Conservation (phyloP, 2,329 filamentous ascomycete species). For the Trichoderma arundinaceum region DNA sequence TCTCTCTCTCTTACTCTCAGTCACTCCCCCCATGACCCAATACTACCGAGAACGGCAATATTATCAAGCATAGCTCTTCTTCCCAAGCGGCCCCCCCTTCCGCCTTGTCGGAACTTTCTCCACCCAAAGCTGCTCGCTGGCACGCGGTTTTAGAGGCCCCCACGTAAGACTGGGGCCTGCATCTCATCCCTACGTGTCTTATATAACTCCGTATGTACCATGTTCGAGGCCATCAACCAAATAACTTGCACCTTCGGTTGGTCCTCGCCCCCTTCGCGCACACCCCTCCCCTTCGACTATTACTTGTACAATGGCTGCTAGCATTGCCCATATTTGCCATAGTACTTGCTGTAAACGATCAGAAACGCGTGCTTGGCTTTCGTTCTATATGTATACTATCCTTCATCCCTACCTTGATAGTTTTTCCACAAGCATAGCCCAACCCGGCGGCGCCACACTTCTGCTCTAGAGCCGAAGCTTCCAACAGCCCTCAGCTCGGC, state of each 20-base stretch:
- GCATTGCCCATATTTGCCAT: no score
- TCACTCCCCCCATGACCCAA: conserved; percentile 3
- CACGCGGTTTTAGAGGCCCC: neutral
- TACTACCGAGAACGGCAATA: conserved; percentile 13
- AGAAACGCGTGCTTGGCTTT: no score
- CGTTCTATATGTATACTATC: no score
- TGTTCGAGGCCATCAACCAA: neutral
- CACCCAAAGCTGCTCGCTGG: neutral
- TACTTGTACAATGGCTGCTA: neutral
- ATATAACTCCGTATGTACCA: neutral
- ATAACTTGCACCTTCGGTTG: no score
- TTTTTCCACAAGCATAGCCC: neutral
- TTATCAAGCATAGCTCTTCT: conserved; percentile 18
- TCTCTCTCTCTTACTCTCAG: no score
- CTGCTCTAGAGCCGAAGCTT: neutral
- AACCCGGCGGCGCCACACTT: neutral
- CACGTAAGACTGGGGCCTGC: neutral
- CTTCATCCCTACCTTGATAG: neutral
- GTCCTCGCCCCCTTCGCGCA: no score
- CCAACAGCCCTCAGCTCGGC: no score
- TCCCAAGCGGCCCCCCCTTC: no score
- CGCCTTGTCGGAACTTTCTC: conserved; percentile 1
- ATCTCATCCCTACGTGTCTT: neutral
- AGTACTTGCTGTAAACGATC: no score
- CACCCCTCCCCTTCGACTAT: neutral